Evolutionary conservation across 2,329 filamentous ascomycete genomes (phyloP), one percentile per base, ranked within the genome.

Genomic region (Sporothrix brunneoviolacea): DNA sequence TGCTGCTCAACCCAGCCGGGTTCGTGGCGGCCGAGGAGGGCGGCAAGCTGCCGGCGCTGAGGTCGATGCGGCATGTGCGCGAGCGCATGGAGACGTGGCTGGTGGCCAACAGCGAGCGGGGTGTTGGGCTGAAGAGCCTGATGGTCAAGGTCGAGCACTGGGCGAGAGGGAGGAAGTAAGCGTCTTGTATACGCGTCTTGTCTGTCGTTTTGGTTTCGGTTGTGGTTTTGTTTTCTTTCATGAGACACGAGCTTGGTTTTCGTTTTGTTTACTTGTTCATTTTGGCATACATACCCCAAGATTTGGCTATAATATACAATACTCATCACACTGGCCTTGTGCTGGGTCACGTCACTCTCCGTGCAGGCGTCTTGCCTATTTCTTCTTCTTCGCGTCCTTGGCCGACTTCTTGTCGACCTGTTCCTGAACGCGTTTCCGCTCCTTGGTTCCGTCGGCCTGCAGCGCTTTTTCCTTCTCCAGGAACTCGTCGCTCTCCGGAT

Each of bases 11-110:
- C 66, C 91, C 91, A 0, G 75, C 78, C 3, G 75, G 74, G 52
- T 82, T 83, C 66, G 67, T 63, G 1, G 90, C 46, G 0, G 46
- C 10, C 16, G 82, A 83, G 33, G 82, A 83, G 24, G 80, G 74
- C 1, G 68, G 65, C n/a, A 77, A 69, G 58, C 76, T 96, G 76
- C 91, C 91, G 0, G 77, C 91, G 4, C 65, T 86, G 52, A 81
- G 73, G 62, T 80, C 84, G 1, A 81, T 96, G 81, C 78, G 74
- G 59, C 65, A 63, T 24, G 73, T 87, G 12, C 76, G 91, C 55
- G 82, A 87, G 70, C 75, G 74, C 62, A 95, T 97, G 90, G 91
- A 96, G 71, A 62, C 51, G 2, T 95, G 88, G 85, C 70, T 97
- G 50, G 83, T 86, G 68, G 75, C 65, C 9, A 93, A 94, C 65